Evolutionary conservation across 2,329 filamentous ascomycete species (phyloP), one percentile per base, ranked within the genome.

Genomic region (Fusarium sp.): DNA sequence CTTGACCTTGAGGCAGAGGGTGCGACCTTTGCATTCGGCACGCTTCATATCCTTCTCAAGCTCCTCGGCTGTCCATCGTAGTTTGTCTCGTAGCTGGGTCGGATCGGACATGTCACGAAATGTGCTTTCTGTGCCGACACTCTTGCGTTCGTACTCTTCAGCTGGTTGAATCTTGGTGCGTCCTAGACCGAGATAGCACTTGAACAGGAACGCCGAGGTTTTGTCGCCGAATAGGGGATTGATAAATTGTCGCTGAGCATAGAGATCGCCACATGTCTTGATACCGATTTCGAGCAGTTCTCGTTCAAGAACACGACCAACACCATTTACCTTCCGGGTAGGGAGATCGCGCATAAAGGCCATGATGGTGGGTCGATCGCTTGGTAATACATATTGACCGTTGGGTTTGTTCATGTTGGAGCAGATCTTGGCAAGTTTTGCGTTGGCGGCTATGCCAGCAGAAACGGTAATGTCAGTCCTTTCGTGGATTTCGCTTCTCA

Each of bases 391-490:
- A 76, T 93, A 98, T 80, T 98, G 97, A 0, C 97, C 97, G 77
- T 99, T 97, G 0, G 97, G 97, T 80, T 99, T 99, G 83, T 98
- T 98, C 81, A 93, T 90, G 80, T 99, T 98, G 20, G 95, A 97
- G 77, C 93, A 95, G 35, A 99, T 98, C 83, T 99, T 99, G 33
- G 97, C 96, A 15, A 99, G 87, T 80, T 95, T 96, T 0, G 95
- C 92, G 81, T 99, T 99, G 2, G 95, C 93, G 1, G 95, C 96
- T 69, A 99, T 98, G 1, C 97, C 97, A 1, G 96, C 97, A 17
- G 95, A 98, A 4, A 99, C 92, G 0, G 95, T 98, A 66, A 99
- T 92, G 43, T 92, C 91, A 0, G 95, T 93, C 78, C 90, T 91
- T 69, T 94, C 89, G 40, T 93, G 87, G 1, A 99, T 90, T 78